Evolutionary conservation across 768 basidiomycete species (phyloP).

Genomic region (Leccinum subtestaceum): DNA sequence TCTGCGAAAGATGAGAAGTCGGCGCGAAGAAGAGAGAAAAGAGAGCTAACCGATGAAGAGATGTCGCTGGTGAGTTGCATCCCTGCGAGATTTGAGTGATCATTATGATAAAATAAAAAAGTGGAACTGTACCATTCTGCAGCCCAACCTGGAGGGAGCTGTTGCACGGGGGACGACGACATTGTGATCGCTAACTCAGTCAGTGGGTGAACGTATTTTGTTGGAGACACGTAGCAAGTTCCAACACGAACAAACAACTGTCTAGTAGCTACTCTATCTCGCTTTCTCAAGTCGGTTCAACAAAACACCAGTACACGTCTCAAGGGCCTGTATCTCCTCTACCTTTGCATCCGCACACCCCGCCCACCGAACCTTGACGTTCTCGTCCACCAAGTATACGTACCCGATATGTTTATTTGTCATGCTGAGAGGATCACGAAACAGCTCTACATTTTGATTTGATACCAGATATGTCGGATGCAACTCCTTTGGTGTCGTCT

Average conservation of each 20-base stretch:
- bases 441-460: constrained; percentile 79
- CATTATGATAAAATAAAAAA: background rate
- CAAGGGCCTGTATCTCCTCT: constrained; percentile 68
- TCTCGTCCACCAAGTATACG: constrained; percentile 85
- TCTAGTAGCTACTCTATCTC: background rate
- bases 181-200: constrained; percentile 23
- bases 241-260: constrained; percentile 28
- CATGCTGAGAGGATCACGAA: constrained; percentile 83
- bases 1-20: constrained; percentile 47
- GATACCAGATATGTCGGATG: constrained; percentile 78
- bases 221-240: constrained; percentile 22
- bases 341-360: constrained; percentile 80
- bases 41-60: constrained; percentile 78
- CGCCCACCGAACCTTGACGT: constrained; percentile 86
- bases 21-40: constrained; percentile 6
- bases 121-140: constrained; percentile 75
- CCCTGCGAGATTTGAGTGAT: constrained; percentile 48
- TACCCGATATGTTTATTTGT: constrained; percentile 90
- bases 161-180: constrained; percentile 51
- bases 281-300: constrained; percentile 51
- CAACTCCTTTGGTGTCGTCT: constrained; percentile 56
- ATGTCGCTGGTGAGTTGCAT: constrained; percentile 73
- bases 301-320: constrained; percentile 67
- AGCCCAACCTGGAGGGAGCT: constrained; percentile 89
- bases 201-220: constrained; percentile 8